Base-by-base conservation (phyloP, 768 basidiomycete genomes). In the Coprinopsis strossmayeri region DNA sequence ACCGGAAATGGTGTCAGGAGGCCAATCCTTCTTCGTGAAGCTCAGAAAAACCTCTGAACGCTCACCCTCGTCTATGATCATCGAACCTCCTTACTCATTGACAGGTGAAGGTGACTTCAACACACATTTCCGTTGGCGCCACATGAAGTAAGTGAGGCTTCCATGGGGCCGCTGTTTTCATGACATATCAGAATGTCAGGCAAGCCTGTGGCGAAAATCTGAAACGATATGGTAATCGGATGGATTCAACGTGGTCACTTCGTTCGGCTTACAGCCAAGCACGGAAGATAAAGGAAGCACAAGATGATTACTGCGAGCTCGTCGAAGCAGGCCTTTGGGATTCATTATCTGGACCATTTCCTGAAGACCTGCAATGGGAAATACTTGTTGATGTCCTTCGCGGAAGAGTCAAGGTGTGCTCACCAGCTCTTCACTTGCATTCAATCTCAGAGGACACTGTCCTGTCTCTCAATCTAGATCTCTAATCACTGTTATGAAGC, bases 11-110 rank as follows among this genome's bases (percentile, higher is more conserved):
- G 21, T 40, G 28, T 13, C 55, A 90, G 91, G 87, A 43, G 92
- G 92, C 3, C 89, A 94, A 61, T 87, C 91, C 0, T 92, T 91
- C 59, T 74, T 89, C 58, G 74, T 94, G 57, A 96, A 96, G 63
- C 70, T 91, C 21, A 79, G 94, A 17, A 80, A 78, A 59, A 91
- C 91, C 1, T 61, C 71, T 32, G 87, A 90, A 53, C 78, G 82
- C 20, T 85, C 89, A 0, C 76, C 89, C 1, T 75, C 78, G 3
- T 86, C 87, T 5, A 91, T 91, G 87, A 61, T 92, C 10, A 69
- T 96, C 30, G 92, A 96, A 39, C 87, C 91, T 34, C 91, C 90
- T 1, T 77, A 78, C 59, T 70, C 68, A 12, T 69, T 93, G 54
- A 65, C 78, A 45, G 69, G 69, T 46, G 79, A 60, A 7, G 57